Evolutionary conservation across 2,329 filamentous ascomycete genomes (phyloP).

Genomic region (Gaeumannomyces tritici): DNA sequence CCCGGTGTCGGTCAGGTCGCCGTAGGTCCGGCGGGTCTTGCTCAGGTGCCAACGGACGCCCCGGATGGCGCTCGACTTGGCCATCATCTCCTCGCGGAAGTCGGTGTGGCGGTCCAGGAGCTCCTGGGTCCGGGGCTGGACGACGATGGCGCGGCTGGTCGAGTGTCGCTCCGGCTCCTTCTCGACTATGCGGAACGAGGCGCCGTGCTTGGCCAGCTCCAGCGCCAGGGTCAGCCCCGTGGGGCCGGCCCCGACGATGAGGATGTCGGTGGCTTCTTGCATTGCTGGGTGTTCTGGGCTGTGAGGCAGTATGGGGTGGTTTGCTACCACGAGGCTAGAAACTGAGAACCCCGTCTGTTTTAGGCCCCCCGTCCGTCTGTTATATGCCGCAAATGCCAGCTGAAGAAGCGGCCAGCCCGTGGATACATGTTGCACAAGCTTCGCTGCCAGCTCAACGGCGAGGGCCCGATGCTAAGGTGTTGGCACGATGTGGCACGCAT

Average conservation of each 20-base stretch:
- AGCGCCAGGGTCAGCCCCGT: constrained; percentile 32
- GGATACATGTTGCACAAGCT: not conserved
- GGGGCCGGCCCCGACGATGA: constrained; percentile 36
- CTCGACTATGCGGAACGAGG: constrained; percentile 29
- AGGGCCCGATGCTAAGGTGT: too few relatives aligned
- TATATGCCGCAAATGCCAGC: not conserved
- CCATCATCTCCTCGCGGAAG: constrained; percentile 23
- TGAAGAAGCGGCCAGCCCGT: not conserved
- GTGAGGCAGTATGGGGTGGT: not conserved
- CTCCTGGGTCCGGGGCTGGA: constrained; percentile 40
- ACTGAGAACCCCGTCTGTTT: too few relatives aligned
- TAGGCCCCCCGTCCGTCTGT: not conserved
- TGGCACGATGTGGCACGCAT: too few relatives aligned
- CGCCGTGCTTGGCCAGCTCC: constrained; percentile 21
- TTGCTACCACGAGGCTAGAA: not conserved
- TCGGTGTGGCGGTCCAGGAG: constrained; percentile 34
- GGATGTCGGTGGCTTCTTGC: constrained; percentile 17
- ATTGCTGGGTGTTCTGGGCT: not conserved
- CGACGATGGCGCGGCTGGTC: constrained; percentile 29
- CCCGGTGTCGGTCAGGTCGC: constrained; percentile 16
- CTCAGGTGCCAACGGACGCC: constrained; percentile 28
- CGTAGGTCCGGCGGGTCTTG: constrained; percentile 17
- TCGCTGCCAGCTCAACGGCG: not conserved
- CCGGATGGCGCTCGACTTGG: constrained; percentile 23
- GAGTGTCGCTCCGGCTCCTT: constrained; percentile 19